Evolutionary conservation across 805 yeast species (phyloP).

Genomic region (Lipomyces yamanashiensis): DNA sequence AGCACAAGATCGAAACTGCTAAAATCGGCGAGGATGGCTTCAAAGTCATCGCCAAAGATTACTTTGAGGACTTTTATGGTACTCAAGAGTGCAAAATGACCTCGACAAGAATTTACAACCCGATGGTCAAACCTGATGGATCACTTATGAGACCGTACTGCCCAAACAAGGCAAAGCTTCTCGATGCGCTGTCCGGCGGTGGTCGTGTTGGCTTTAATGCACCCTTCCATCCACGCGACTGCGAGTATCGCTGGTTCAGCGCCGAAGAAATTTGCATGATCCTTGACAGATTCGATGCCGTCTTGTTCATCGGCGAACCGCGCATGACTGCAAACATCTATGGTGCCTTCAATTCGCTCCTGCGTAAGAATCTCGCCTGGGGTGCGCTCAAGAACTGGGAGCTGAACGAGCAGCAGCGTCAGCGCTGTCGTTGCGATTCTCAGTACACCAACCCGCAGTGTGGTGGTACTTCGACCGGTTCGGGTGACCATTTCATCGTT

Average conservation of each 20-base stretch:
- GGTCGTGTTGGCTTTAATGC: constrained; percentile 34
- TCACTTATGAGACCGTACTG: constrained; percentile 31
- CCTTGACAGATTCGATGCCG: constrained; percentile 36
- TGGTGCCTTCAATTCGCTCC: constrained; percentile 35
- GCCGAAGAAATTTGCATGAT: constrained; percentile 37
- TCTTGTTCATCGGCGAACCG: constrained; percentile 33
- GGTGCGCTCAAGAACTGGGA: constrained; percentile 37
- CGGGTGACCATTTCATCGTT: constrained; percentile 33
- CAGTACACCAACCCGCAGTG: constrained; percentile 37
- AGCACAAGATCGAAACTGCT: constrained; percentile 28
- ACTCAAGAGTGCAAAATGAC: constrained; percentile 32
- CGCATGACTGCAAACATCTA: constrained; percentile 34
- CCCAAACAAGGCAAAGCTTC: constrained; percentile 19
- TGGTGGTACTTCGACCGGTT: constrained; percentile 27
- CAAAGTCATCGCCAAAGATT: constrained; percentile 20
- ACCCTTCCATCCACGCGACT: constrained; percentile 29
- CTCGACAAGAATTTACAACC: constrained; percentile 31
- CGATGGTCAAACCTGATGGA: constrained; percentile 31
- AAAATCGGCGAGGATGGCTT: constrained; percentile 30
- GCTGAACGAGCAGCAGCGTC: constrained; percentile 33
- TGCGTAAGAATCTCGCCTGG: constrained; percentile 36
- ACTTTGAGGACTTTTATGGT: constrained; percentile 34
- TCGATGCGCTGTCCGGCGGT: constrained; percentile 31
- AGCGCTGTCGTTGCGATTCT: constrained; percentile 35
- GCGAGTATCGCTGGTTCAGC: constrained; percentile 37